Percentiles rank a stretch among this genome's conserved stretches.
phyloP scores from a whole-genome alignment of 2,329 filamentous ascomycete species.

The Cryphonectria naterciae region DNA sequence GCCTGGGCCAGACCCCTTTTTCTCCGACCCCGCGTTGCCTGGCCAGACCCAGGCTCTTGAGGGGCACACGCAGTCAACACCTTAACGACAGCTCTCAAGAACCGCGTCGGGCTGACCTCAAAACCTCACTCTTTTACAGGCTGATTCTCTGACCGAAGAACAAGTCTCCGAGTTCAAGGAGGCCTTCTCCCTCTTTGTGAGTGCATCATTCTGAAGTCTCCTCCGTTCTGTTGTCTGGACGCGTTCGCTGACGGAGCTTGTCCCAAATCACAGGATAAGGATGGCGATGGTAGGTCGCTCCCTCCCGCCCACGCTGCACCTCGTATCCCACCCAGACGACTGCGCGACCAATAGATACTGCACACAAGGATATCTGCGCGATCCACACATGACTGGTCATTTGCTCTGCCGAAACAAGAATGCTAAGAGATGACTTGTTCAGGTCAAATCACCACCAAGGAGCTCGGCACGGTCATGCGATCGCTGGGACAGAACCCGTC shows the following conservation, averaged over 20 bases:
- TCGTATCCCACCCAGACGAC: constrained; percentile 18
- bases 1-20: constrained; percentile 13
- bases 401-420: constrained; percentile 4
- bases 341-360: constrained; percentile 5
- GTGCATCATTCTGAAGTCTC: constrained; percentile 41
- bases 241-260: constrained; percentile 28
- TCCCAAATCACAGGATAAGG: constrained; percentile 71
- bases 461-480: constrained; percentile 88
- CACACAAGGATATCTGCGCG: neutral
- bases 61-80: constrained; percentile 22
- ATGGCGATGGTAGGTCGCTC: constrained; percentile 77
- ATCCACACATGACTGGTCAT: neutral
- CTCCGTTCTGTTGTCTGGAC: constrained; percentile 15
- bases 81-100: constrained; percentile 15
- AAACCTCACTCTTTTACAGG: constrained; percentile 55
- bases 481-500: constrained; percentile 88
- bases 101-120: constrained; percentile 30
- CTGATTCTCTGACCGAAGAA: constrained; percentile 98
- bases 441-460: constrained; percentile 93
- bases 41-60: constrained; percentile 13
- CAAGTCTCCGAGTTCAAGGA: constrained; percentile 99
- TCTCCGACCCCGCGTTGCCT: constrained; percentile 24
- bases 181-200: constrained; percentile 99
- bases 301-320: constrained; percentile 14
- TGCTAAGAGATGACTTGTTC: constrained; percentile 35